phyloP scores from a whole-genome alignment of 2,329 filamentous ascomycete species.

The Pyrenochaeta sp. region DNA sequence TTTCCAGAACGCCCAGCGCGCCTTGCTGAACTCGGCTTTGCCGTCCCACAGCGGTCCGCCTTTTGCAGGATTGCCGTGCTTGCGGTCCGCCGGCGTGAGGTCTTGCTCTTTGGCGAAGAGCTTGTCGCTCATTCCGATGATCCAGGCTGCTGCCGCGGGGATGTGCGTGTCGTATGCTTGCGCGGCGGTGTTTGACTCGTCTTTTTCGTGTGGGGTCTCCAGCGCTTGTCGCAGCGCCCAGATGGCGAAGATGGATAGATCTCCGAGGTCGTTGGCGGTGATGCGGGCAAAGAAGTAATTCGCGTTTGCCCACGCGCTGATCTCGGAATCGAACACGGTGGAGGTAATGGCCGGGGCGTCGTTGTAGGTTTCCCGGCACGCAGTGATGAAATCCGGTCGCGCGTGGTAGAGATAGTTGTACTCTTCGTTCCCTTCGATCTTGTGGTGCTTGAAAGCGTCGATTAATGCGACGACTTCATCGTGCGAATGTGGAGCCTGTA shows the following conservation, averaged over 20 bases:
- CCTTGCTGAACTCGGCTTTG: slow-evolving; percentile 37
- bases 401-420: slow-evolving; percentile 28
- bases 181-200: slow-evolving; percentile 18
- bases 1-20: slow-evolving; percentile 44
- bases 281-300: slow-evolving; percentile 42
- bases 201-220: slow-evolving; percentile 27
- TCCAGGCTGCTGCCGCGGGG: slow-evolving; percentile 41
- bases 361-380: slow-evolving; percentile 39
- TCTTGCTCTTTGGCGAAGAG: slow-evolving; percentile 35
- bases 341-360: slow-evolving; percentile 28
- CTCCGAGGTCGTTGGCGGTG: slow-evolving; percentile 17
- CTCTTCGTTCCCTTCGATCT: slow-evolving; percentile 22
- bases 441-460: slow-evolving; percentile 32
- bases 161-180: slow-evolving; percentile 37
- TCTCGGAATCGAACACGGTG: slow-evolving; percentile 26
- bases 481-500: slow-evolving; percentile 16
- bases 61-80: slow-evolving; percentile 36
- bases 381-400: slow-evolving; percentile 31
- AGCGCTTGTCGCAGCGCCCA: slow-evolving; percentile 40
- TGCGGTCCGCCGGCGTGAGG: slow-evolving; percentile 34
- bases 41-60: slow-evolving; percentile 41
- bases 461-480: slow-evolving; percentile 30
- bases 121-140: slow-evolving; percentile 26
- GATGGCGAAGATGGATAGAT: slow-evolving; percentile 35
- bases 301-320: slow-evolving; percentile 39